Evolutionary conservation across 2,329 filamentous ascomycete genomes (phyloP), one percentile per base, ranked within the genome.

Genomic region (Lasiodiplodia sp.): DNA sequence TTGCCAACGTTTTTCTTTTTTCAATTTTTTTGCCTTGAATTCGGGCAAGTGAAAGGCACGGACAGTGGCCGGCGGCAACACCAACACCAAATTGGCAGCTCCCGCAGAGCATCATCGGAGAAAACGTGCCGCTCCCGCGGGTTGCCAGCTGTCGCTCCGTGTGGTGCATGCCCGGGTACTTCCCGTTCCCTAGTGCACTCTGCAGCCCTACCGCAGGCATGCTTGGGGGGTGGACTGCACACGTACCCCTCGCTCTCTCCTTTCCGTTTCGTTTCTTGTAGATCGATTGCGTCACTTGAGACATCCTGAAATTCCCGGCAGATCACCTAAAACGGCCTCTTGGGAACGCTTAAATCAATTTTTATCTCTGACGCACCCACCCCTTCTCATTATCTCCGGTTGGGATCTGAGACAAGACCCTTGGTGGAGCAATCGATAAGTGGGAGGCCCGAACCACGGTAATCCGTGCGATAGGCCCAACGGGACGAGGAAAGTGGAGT

Each of bases 231-330:
- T 16, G 28, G 23, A 44, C 11, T 38, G 38, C 14, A 47, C 23
- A 62, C 57, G 37, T 62, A 62, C 28, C 53, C 53, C 18, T 44
- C 55, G 34, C 52, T n/a, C 23, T 56, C 28, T 10, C 52, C 52
- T 23, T n/a, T n/a, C 55, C 31, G n/a, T 25, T 62, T 21, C 58
- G 58, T 63, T 51, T 63, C 44, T 52, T 64, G 60, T 64, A 64
- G 60, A 64, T 64, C 60, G 25, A 51, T 64, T 52, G 60, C 60
- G 60, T 64, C 60, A 64, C 23, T 49, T 25, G 28, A 51, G 52
- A 52, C 47, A 64, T 34, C 47, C 44, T 37, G 25, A 52, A 34
- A 51, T 34, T 23, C n/a, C 57, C 47, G n/a, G 16, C 11, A 28
- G 28, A n/a, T 44, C 37, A 49, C 23, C 38, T 6, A 58, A 18